Evolutionary conservation across 495 filamentous ascomycete genomes (phyloP), one percentile per base, ranked within the genome.

Genomic region (Baudoinia panamericana): DNA sequence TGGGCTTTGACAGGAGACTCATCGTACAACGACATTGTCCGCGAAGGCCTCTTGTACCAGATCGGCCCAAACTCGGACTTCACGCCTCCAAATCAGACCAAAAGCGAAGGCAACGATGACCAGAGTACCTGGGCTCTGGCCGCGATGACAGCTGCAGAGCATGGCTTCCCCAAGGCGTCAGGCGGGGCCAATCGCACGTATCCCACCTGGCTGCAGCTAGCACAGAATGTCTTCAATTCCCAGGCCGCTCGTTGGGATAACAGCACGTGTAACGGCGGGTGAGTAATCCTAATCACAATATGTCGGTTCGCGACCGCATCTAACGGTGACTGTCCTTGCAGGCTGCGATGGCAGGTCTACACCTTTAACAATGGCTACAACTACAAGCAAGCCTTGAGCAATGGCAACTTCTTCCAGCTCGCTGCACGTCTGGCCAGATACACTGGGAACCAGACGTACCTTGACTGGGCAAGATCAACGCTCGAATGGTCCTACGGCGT

Each of bases 271-370:
- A 37, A 32, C 13, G 50, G 46, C 17, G 46, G 50, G 26, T 8
- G n/a, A n/a, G n/a, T 28, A 8, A 8, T 28, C 8, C 8, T 8
- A 65, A 63, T 11, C 90, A 84, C 45, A 65, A 62, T 23, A 84
- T 83, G 25, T 84, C 84, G n/a, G n/a, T n/a, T n/a, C n/a, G n/a
- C n/a, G n/a, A n/a, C n/a, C n/a, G n/a, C n/a, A n/a, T n/a, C n/a
- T n/a, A n/a, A n/a, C n/a, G n/a, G n/a, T n/a, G n/a, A n/a, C n/a
- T n/a, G n/a, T n/a, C n/a, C n/a, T n/a, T n/a, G n/a, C n/a, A n/a
- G n/a, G 2, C 61, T 93, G 36, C 68, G 77, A 41, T 93, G 86
- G 86, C 84, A 93, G 62, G 80, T 92, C 43, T 84, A 74, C 59
- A 66, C 71, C 7, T 86, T 82, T 60, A 83, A 87, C 62, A 74